Base-by-base conservation (phyloP, 1,139 yeast species). In the Scheffersomyces titani region DNA sequence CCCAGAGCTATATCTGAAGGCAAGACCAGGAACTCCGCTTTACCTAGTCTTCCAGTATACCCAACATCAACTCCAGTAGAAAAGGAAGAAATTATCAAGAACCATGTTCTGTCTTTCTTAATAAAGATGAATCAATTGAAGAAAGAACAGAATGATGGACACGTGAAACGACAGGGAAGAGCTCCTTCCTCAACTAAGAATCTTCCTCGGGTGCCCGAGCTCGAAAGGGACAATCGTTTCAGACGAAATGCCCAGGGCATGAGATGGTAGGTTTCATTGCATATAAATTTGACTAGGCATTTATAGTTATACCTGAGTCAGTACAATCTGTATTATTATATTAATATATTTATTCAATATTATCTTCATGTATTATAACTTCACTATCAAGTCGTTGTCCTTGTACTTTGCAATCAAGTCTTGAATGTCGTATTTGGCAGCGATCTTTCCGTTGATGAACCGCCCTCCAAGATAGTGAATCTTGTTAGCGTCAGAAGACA, bases 401-500 rank as follows among this genome's bases (percentile, higher is more conserved):
- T 73, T 62, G 62, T 79, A 80, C 49, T 63, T 62, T 0, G 56
- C 56, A 40, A 77, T 57, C 56, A 77, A 61, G 40, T 74, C 82
- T 24, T 84, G 85, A 62, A 94, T 86, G 0, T 82, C 90, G 76
- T 89, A 91, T 69, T 88, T 87, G 51, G 78, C 71, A 0, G 97
- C 97, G 64, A 94, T 81, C 19, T 74, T 76, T 13, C 72, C 68
- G 51, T 86, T 84, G 30, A 94, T 83, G 66, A 94, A 94, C 53
- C 99, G 75, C 1, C 99, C 99, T 0, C 99, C 99, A 49, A 93
- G 80, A 70, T 86, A 94, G 69, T 94, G 99, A 0, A 74, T 68
- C 21, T 72, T 68, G 2, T 77, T 76, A 7, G 61, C 64, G 0
- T 61, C 61, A 0, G 65, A 61, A 6, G 65, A 63, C 7, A 56